Evolutionary conservation across 1,284 basidiomycete genomes (phyloP), one percentile per base, ranked within the genome.

Genomic region (Volvariella volvacea): DNA sequence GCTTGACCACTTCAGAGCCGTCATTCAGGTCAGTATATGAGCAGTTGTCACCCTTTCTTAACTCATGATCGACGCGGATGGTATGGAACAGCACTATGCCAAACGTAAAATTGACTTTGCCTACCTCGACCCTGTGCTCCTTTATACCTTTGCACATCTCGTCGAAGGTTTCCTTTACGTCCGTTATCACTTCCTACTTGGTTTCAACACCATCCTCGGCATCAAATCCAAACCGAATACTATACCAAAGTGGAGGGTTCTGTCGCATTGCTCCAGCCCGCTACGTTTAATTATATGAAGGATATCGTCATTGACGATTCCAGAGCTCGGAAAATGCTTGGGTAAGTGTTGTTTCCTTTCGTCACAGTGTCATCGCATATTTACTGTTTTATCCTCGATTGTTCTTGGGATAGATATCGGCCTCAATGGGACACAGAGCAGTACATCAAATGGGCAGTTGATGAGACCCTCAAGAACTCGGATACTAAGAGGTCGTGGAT

Each of bases 401-500:
- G 9, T 9, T 31, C 30, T 31, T 9, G 9, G n/a, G 9, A 9
- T n/a, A 31, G 30, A 31, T 31, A 31, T 31, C 30, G 34, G 15
- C 34, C 7, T 20, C 34, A 36, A 15, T 15, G n/a, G n/a, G 34
- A 36, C 7, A 15, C 34, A 4, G n/a, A 36, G 15, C 7, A 36
- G 34, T 36, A 7, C 19, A 8, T 16, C 19, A 36, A 15, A 36
- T 36, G 34, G 34, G 6, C 34, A 16, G 34, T 36, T 8, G 34
- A 36, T n/a, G 34, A 36, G 34, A 36, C 34, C 6, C 34, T 36
- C 14, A 36, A 31, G 30, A 31, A n/a, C n/a, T n/a, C n/a, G n/a
- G n/a, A n/a, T n/a, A n/a, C n/a, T n/a, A n/a, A n/a, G n/a, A n/a
- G n/a, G n/a, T n/a, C n/a, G n/a, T n/a, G n/a, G n/a, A n/a, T n/a